Base-by-base conservation (phyloP, 2,329 filamentous ascomycete genomes). In the Sarocladiaceae sp. region DNA sequence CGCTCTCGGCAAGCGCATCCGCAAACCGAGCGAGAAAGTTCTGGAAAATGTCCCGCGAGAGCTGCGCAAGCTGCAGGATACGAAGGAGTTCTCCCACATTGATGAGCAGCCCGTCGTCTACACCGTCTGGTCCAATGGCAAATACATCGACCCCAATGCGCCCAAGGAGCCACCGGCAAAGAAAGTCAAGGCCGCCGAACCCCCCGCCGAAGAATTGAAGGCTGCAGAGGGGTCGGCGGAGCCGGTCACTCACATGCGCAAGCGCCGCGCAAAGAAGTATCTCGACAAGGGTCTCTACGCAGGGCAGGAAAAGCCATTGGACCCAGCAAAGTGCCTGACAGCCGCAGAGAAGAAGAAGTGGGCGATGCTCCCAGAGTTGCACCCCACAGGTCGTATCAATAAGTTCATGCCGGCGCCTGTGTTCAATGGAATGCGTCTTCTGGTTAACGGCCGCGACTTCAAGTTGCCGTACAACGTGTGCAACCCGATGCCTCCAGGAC, bases 401-500 rank as follows among this genome's bases (percentile, higher is more conserved):
- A 73, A 64, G 46, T 62, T 74, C 11, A 70, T 95, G 51, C 88
- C 88, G 3, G 59, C 85, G 50, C 89, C 88, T 26, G 87, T 94
- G 65, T 95, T 86, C 60, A 78, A 78, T 45, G 87, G 87, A 2
- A 68, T 88, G 48, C 78, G 83, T 42, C 69, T 83, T 44, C 64
- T 96, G 47, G 76, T 89, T 44, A 71, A 77, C 48, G 84, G 84
- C 12, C 76, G 85, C 42, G 82, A 94, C 60, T 97, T 95, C 66
- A 88, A 88, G 63, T 70, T 98, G 23, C 93, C 93, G 0, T 96
- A 81, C 57, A 85, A 95, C 59, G 74, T 95, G 39, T 97, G 91
- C 70, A 86, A 88, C 44, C 91, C 91, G 3, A 76, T 95, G 16
- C 85, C 88, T 3, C 80, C 82, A 2, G 88, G 86, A 41, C 87